Base-by-base conservation (phyloP, 352 stramenopile species). In the Phytophthora ohioensis region DNA sequence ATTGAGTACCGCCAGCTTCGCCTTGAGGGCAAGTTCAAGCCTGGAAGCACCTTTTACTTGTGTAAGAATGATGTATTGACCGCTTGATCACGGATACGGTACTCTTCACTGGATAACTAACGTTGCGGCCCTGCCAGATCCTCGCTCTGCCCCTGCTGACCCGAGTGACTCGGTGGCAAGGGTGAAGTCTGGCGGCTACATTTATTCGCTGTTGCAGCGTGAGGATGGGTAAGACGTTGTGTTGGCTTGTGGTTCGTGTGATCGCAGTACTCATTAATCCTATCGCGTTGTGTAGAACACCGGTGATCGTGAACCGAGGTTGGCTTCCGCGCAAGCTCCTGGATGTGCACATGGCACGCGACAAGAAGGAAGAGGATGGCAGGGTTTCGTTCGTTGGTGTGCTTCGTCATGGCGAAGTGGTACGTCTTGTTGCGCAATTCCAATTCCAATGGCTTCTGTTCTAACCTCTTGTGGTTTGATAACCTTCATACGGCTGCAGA, bases 271-370 rank as follows among this genome's bases (percentile, higher is more conserved):
- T 71, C 6, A 72, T 42, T 34, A 21, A 9, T 38, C 2, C 27
- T 61, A 13, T 15, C 31, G 39, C 41, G 21, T 13, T 61, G 43
- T 53, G 6, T 57, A 95, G 88, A 39, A 94, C 89, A 0, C 84
- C 89, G 4, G 82, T 95, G 17, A 94, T 96, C 46, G 82, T 96
- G 30, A 96, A 96, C 65, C 85, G 89, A 58, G 89, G 89, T 4
- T 96, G 84, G 81, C 73, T 96, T 56, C 89, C 89, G 8, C 82
- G 84, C 49, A 91, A 92, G 48, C 73, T 94, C 1, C 69, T 96
- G 53, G 81, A 93, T 32, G 66, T 73, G 21, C 87, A 96, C 60
- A 93, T 95, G 54, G 73, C 74, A 13, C 70, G 64, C 35, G 66
- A 83, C 9, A 71, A 78, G 36, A 91, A 91, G 47, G 88, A 93